phyloP scores from a whole-genome alignment of 2,329 filamentous ascomycete species.

The Nannizziopsis arthrosporioides region DNA sequence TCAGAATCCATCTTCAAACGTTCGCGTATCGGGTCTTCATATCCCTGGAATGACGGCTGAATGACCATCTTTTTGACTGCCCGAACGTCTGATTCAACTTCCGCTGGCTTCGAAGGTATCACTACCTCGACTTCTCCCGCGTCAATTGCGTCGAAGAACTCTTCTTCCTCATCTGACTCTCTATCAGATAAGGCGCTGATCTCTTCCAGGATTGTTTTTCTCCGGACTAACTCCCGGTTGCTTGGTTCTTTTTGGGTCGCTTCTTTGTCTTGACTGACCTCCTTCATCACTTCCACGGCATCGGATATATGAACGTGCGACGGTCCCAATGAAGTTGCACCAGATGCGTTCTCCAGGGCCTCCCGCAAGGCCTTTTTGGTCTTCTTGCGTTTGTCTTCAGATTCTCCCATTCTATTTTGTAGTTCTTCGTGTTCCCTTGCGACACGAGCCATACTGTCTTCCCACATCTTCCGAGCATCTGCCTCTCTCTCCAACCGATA shows the following conservation, averaged over 20 bases:
- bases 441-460: slow-evolving; percentile 97
- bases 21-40: slow-evolving; percentile 74
- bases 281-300: slow-evolving; percentile 26
- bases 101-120: slow-evolving; percentile 34
- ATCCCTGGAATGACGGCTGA: slow-evolving; percentile 68
- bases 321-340: slow-evolving; percentile 27
- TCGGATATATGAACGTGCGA: slow-evolving; percentile 26
- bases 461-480: slow-evolving; percentile 90
- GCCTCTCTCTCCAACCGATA: slow-evolving; percentile 83
- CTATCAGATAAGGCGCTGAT: slow-evolving; percentile 61
- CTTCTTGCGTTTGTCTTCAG: slow-evolving; percentile 76
- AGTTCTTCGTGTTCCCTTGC: slow-evolving; percentile 86
- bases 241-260: slow-evolving; percentile 26
- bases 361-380: slow-evolving; percentile 85
- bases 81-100: slow-evolving; percentile 33
- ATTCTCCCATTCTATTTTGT: slow-evolving; percentile 75
- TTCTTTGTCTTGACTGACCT: slow-evolving; percentile 29
- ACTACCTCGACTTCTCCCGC: slow-evolving; percentile 62
- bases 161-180: slow-evolving; percentile 72
- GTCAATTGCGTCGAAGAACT: slow-evolving; percentile 96
- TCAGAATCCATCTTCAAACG: slow-evolving; percentile 82
- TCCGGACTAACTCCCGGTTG: slow-evolving; percentile 31
- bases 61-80: slow-evolving; percentile 51
- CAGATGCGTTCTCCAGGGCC: slow-evolving; percentile 53
- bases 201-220: slow-evolving; percentile 55